Percentiles rank a stretch among this genome's conserved stretches.
Conservation (phyloP, 768 basidiomycete species). For the Dentipellis fragilis region DNA sequence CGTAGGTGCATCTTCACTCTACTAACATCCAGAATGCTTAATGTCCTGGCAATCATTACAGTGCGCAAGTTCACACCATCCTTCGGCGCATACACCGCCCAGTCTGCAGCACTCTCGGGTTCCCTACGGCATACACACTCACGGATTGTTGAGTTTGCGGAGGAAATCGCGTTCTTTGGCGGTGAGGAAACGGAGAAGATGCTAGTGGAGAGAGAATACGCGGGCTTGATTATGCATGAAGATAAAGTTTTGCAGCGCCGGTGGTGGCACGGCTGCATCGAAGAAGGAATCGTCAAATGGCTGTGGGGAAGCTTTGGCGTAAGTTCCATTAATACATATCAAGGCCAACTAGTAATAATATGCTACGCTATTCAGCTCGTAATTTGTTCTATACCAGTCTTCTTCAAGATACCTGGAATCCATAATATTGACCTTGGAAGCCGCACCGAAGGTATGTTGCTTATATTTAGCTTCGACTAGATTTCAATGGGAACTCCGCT, state of each 20-base stretch:
- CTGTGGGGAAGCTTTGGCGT: conserved; percentile 94
- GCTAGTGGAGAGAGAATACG: conserved; percentile 83
- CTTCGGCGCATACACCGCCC: conserved; percentile 84
- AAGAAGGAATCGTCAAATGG: conserved; percentile 96
- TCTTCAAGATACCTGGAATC: conserved; percentile 75
- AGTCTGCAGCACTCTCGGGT: conserved; percentile 81
- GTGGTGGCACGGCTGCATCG: conserved; percentile 86
- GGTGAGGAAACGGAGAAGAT: conserved; percentile 88
- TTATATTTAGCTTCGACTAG: background rate
- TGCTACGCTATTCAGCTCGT: conserved; percentile 39
- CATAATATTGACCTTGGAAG: conserved; percentile 62
- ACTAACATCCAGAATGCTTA: background rate
- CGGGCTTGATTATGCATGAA: conserved; percentile 76
- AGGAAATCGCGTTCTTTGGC: conserved; percentile 82
- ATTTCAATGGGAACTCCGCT: background rate
- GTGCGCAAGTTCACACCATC: conserved; percentile 86
- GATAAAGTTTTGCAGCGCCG: conserved; percentile 67
- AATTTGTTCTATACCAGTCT: conserved; percentile 89
- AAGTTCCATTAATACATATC: conserved; percentile 18
- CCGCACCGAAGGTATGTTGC: conserved; percentile 72
- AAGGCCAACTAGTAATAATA: background rate
- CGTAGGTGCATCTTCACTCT: conserved; percentile 38
- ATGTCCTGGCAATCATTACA: conserved; percentile 20
- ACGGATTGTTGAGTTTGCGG: conserved; percentile 77
- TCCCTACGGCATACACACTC: conserved; percentile 89